Evolutionary conservation across 129 eudicot species (phyloP).

Genomic region (Flaveria linearis): DNA sequence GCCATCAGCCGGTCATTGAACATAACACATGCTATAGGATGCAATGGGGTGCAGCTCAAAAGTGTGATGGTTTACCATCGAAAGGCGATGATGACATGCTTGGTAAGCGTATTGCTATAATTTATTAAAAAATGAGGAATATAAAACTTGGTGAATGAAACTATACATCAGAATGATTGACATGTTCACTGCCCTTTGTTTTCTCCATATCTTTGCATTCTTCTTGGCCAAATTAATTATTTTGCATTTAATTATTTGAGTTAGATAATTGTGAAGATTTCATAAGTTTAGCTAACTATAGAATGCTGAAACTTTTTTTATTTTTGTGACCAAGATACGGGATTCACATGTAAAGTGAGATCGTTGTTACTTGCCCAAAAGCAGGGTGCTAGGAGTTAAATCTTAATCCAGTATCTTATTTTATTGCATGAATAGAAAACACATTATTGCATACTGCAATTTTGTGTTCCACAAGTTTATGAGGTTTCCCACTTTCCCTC

Average conservation of each 20-base stretch:
- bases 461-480: neutral
- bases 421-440: neutral
- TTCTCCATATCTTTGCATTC: constrained; percentile 2
- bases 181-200: constrained; percentile 9
- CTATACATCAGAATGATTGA: constrained; percentile 2
- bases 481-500: constrained; percentile 9
- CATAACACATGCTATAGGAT: constrained; percentile 95
- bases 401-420: neutral
- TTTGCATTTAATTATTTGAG: neutral
- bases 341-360: neutral
- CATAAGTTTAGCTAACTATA: neutral
- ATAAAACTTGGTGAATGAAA: constrained; percentile 4
- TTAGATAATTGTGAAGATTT: neutral
- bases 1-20: constrained; percentile 80
- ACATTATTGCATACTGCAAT: neutral
- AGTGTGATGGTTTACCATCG: constrained; percentile 86
- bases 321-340: constrained; percentile 6
- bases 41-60: constrained; percentile 95
- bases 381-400: neutral
- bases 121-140: neutral
- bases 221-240: neutral
- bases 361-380: constrained; percentile 11
- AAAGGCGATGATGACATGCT: constrained; percentile 74
- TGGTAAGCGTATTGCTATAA: constrained; percentile 35
- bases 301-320: neutral